These are phyloP conservation scores for Stenogyne calaminthoides DNA, from an alignment of 305 asterid genomes.

Conservation along the genomic window DNA sequence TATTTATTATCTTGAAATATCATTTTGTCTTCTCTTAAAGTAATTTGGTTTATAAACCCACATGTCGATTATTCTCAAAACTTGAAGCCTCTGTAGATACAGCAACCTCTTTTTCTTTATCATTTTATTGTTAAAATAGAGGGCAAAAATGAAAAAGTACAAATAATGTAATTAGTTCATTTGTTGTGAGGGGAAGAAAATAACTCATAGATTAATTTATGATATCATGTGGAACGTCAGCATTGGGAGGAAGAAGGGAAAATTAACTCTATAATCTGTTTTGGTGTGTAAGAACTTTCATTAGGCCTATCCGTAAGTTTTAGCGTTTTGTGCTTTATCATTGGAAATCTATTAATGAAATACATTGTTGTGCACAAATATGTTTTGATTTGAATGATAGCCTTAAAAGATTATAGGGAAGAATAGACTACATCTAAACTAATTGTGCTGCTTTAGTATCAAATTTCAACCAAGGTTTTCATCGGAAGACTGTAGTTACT, in stretches of 20 bases:
- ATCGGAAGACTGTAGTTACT: not conserved
- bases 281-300: not conserved
- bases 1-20: not conserved
- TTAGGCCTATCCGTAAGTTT: not conserved
- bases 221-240: not conserved
- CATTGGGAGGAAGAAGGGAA: not conserved
- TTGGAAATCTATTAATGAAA: not conserved
- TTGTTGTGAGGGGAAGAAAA: not conserved
- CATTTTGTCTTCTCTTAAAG: slow-evolving; percentile 2
- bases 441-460: slow-evolving; percentile 1
- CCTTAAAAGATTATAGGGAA: not conserved
- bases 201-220: not conserved
- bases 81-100: not conserved
- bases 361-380: not conserved
- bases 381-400: not conserved
- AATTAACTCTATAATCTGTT: not conserved
- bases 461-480: not conserved
- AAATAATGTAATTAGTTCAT: not conserved
- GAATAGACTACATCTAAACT: not conserved
- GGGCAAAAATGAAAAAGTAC: not conserved
- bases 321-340: not conserved
- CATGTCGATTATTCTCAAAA: not conserved
- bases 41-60: not conserved
- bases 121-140: not conserved
- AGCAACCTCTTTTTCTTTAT: not conserved